Base-by-base conservation (phyloP, 352 stramenopile genomes). In the Phytophthora megakarya region DNA sequence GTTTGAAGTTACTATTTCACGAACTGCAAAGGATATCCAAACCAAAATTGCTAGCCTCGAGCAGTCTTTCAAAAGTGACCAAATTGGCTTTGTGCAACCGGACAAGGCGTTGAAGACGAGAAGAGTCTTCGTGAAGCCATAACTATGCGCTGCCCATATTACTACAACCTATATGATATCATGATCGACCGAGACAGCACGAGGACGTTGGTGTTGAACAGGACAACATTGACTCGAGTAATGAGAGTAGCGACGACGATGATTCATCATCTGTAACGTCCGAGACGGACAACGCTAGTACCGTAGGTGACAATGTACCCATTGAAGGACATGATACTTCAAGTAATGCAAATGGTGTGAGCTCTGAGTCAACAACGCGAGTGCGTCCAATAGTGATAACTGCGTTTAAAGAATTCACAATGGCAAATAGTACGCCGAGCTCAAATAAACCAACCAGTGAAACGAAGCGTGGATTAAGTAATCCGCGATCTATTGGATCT, bases 61-160 rank as follows among this genome's bases (percentile, higher is more conserved):
- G 35, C 22, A 61, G 3, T 45, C 64, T 1, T 72, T 44, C 52
- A 39, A 43, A 13, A n/a, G 42, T 39, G 8, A 56, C 56, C 18
- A 3, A 45, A 67, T 12, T 72, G 64, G 57, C 47, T 72, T 1
- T 37, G 37, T n/a, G 26, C 35, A 8, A 72, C 56, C 3, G 57
- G 64, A 0, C 52, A 59, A 38, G 64, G 51, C 18, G 64, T 72
- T 15, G 19, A 53, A 9, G 51, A 64, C 45, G 51, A 67, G 30
- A 38, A 42, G 6, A 37, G 35, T n/a, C n/a, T 72, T 5, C 26
- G 26, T 10, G 9, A 32, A 5, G 26, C 26, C 5, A 67, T 72
- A 32, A 10, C 61, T 1, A 5, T 10, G 13, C 55, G 63, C 15
- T 71, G 56, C 38, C 49, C 55, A 44, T 33, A 32, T 32, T 32